These are phyloP conservation scores for Claviceps sp. DNA, from an alignment of 2,329 filamentous ascomycete species.

Conservation along the genomic window DNA sequence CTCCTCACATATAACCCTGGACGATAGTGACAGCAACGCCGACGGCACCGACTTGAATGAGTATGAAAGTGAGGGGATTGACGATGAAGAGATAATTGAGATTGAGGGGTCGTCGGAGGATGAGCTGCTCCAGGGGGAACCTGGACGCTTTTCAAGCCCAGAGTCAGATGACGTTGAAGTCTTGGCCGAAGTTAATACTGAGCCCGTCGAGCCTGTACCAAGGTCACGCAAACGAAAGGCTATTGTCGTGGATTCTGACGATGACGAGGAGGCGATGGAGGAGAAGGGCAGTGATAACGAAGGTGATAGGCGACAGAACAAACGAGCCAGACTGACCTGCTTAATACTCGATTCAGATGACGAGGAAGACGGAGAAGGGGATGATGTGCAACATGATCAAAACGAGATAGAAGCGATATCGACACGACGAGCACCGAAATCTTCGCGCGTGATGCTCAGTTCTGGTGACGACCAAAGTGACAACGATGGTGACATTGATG, in stretches of 20 bases:
- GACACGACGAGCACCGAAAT: not conserved
- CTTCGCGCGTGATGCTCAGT: not conserved
- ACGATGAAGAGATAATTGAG: slow-evolving; percentile 20
- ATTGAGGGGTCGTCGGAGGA: slow-evolving; percentile 8
- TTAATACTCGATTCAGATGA: slow-evolving; percentile 3
- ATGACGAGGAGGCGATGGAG: slow-evolving; percentile 13
- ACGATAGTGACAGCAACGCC: slow-evolving; percentile 3
- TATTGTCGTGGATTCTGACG: slow-evolving; percentile 16
- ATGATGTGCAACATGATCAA: not conserved
- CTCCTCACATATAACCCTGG: not conserved
- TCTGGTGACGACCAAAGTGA: slow-evolving; percentile 5
- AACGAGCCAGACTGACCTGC: not conserved
- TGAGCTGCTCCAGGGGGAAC: not conserved
- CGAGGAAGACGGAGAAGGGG: not conserved
- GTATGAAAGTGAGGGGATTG: slow-evolving; percentile 28
- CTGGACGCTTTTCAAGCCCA: slow-evolving; percentile 3
- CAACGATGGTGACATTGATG: not conserved
- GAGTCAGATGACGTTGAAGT: slow-evolving; percentile 6
- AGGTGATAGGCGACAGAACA: not conserved
- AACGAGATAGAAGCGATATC: not conserved
- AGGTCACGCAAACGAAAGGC: slow-evolving; percentile 15
- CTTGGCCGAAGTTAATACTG: not conserved
- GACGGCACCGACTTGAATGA: slow-evolving; percentile 12
- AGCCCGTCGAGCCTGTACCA: slow-evolving; percentile 2
- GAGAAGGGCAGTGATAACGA: slow-evolving; percentile 15